These are phyloP conservation scores for Magnolia changhungtana DNA, from an alignment of 164 flowering plant species.

Conservation along the genomic window DNA sequence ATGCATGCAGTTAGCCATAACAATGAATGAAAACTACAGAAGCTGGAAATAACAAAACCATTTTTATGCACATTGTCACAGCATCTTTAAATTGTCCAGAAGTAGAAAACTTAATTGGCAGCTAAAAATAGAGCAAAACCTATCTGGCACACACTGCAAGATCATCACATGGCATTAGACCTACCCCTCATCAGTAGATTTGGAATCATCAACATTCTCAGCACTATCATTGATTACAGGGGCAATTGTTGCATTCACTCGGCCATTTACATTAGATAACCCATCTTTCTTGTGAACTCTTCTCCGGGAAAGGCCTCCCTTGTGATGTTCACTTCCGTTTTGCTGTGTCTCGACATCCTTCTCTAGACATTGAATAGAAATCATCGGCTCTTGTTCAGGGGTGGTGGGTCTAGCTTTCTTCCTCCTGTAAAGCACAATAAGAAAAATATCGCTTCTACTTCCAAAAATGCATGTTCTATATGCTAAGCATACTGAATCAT, in stretches of 20 bases:
- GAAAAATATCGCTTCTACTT: background rate
- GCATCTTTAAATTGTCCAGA: background rate
- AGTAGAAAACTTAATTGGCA: background rate
- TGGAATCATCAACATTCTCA: constrained; percentile 10
- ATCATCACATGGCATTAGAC: constrained; percentile 1
- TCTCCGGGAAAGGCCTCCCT: background rate
- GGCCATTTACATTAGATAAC: constrained; percentile 17
- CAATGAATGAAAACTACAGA: background rate
- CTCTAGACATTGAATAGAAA: constrained; percentile 17
- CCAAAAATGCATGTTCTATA: background rate
- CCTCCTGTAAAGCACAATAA: constrained; percentile 28
- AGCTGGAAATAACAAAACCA: background rate
- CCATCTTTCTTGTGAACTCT: constrained; percentile 5
- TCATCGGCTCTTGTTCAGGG: constrained; percentile 9
- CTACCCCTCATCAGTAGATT: constrained; percentile 30
- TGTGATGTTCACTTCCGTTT: constrained; percentile 7
- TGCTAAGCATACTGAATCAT: background rate
- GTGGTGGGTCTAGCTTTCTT: constrained; percentile 27
- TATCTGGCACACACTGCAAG: background rate
- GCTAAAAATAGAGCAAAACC: background rate
- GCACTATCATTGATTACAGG: constrained; percentile 14
- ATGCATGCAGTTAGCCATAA: background rate
- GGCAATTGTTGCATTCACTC: constrained; percentile 8
- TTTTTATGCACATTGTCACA: background rate
- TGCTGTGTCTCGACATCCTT: constrained; percentile 18